Percentiles rank a stretch among this genome's conserved stretches.
Evolutionary conservation across 2,329 filamentous ascomycete species (phyloP).

Genomic region (Didymella exigua): DNA sequence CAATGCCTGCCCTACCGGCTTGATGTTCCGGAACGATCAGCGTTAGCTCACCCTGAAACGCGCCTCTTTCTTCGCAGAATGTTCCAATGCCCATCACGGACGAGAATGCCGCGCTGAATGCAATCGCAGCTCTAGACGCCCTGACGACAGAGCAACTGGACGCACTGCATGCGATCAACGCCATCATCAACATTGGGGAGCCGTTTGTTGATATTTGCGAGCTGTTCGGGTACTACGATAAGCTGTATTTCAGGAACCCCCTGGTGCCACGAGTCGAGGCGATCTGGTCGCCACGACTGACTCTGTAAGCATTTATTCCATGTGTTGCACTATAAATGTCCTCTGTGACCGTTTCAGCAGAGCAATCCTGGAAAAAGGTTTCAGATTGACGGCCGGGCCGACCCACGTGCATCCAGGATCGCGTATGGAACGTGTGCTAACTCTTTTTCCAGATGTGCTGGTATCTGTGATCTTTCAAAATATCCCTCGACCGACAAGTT

Average conservation of each 20-base stretch:
- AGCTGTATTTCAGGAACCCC: conserved; percentile 51
- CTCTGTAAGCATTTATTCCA: conserved; percentile 42
- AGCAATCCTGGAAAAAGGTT: conserved; percentile 1
- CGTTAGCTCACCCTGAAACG: conserved; percentile 14
- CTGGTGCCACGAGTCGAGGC: conserved; percentile 50
- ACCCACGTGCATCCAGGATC: conserved; percentile 19
- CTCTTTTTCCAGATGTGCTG: conserved; percentile 46
- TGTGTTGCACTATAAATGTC: neutral
- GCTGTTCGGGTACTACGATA: conserved; percentile 50
- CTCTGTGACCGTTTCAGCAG: conserved; percentile 15
- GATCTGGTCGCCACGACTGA: conserved; percentile 52
- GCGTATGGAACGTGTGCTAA: conserved; percentile 23
- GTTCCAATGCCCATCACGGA: conserved; percentile 49
- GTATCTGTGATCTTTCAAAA: conserved; percentile 53
- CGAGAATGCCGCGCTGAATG: conserved; percentile 49
- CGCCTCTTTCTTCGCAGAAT: conserved; percentile 12
- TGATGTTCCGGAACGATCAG: conserved; percentile 15
- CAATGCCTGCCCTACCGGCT: conserved; percentile 18
- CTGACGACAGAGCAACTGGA: conserved; percentile 43
- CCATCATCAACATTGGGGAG: conserved; percentile 46
- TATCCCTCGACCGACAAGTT: conserved; percentile 46
- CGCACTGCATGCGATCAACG: conserved; percentile 43
- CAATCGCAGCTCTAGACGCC: conserved; percentile 44
- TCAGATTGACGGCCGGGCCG: conserved; percentile 14
- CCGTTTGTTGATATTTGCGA: conserved; percentile 51